Conservation (phyloP, 169 alveolate genomes). For the Plasmodium berghei region DNA sequence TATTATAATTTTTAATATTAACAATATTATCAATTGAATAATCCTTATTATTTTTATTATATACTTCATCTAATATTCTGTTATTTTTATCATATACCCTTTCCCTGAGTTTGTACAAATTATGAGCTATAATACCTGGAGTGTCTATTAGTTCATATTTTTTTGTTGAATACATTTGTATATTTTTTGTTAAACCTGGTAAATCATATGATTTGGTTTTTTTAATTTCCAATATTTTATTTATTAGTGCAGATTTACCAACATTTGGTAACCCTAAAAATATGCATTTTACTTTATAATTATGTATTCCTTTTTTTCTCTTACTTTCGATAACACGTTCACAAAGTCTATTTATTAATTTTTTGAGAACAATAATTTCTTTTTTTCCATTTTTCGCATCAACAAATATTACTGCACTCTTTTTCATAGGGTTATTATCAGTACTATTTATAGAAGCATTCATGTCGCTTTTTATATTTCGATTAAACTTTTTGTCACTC, state of each 20-base stretch:
- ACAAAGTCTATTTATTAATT: constrained; percentile 79
- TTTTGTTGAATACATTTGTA: constrained; percentile 76
- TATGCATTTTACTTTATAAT: constrained; percentile 84
- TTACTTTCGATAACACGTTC: constrained; percentile 77
- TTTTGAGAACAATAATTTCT: constrained; percentile 80
- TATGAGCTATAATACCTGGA: constrained; percentile 85
- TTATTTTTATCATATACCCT: constrained; percentile 38
- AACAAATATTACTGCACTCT: constrained; percentile 82
- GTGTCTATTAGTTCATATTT: constrained; percentile 83
- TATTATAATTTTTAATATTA: constrained; percentile 38
- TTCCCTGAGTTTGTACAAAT: constrained; percentile 76
- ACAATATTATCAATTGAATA: constrained; percentile 30
- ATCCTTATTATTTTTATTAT: constrained; percentile 21
- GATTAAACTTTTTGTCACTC: constrained; percentile 76
- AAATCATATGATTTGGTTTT: constrained; percentile 83
- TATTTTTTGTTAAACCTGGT: constrained; percentile 85
- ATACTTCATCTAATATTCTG: constrained; percentile 34
- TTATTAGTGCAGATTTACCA: constrained; percentile 88
- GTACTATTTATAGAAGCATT: too few species aligned
- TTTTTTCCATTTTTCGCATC: constrained; percentile 82
- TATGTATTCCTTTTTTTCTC: constrained; percentile 76
- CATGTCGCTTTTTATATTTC: constrained; percentile 75
- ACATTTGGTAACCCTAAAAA: constrained; percentile 89
- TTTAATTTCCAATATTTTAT: constrained; percentile 84
- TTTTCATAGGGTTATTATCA: constrained; percentile 67